phyloP scores from a whole-genome alignment of 2,329 filamentous ascomycete species.

The Cryphonectria nitschkei region DNA sequence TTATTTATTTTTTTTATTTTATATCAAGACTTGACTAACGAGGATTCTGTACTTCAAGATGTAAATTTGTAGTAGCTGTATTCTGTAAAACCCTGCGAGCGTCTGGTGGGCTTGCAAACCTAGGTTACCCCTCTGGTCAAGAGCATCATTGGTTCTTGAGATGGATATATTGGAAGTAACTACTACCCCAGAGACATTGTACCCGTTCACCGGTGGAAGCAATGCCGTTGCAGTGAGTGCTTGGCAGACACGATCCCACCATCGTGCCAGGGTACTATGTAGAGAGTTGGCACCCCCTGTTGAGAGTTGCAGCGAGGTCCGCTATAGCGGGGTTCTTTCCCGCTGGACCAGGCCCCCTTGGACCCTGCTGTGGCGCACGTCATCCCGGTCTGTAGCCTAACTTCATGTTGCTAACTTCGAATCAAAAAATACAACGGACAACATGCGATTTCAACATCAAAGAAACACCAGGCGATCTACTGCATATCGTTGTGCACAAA shows the following conservation, averaged over 20 bases:
- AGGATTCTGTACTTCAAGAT: neutral
- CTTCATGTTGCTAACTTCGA: neutral
- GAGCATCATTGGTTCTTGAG: neutral
- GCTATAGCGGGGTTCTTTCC: neutral
- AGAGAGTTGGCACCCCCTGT: neutral
- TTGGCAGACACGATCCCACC: neutral
- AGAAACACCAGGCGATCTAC: neutral
- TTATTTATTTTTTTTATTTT: neutral
- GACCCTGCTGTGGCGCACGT: slow-evolving; percentile 7
- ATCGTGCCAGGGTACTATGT: neutral
- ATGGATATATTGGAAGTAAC: neutral
- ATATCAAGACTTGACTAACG: neutral
- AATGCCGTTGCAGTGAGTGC: too few species aligned
- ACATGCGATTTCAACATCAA: neutral
- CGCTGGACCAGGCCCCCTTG: neutral
- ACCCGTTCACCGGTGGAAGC: too few species aligned
- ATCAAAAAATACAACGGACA: neutral
- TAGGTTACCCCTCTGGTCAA: neutral
- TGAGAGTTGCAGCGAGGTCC: neutral
- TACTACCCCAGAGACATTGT: neutral
- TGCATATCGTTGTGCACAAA: neutral
- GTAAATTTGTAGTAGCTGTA: neutral
- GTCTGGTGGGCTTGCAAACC: neutral
- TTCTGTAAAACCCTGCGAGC: neutral
- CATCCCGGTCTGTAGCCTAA: slow-evolving; percentile 1